Conservation (phyloP, 2,329 filamentous ascomycete genomes). For the Laburnicola sp. region DNA sequence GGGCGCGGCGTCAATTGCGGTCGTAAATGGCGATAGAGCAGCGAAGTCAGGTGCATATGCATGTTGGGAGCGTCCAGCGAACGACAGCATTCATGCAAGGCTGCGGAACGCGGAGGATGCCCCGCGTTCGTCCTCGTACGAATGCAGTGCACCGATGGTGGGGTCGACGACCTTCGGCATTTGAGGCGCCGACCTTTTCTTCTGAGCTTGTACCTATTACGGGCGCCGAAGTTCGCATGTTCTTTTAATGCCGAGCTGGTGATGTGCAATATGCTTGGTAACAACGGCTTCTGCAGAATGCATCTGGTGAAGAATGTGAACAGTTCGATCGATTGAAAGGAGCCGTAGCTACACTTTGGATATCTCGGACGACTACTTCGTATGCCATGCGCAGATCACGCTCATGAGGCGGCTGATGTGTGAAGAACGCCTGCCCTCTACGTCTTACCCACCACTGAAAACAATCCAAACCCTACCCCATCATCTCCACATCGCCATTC, state of each 20-base stretch:
- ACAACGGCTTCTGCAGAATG: too few relatives aligned
- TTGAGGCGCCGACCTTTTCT: neutral
- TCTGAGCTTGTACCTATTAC: conserved; percentile 2
- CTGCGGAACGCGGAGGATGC: neutral
- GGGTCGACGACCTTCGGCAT: conserved; percentile 3
- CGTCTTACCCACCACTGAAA: too few relatives aligned
- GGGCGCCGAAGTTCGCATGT: neutral
- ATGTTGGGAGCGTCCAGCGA: neutral
- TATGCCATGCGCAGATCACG: too few relatives aligned
- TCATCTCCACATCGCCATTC: conserved; percentile 37
- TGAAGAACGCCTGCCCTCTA: too few relatives aligned
- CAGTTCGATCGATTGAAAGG: too few relatives aligned
- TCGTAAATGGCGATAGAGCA: neutral
- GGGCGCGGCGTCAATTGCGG: neutral
- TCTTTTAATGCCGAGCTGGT: conserved; percentile 1
- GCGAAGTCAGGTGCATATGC: neutral
- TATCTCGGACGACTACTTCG: too few relatives aligned
- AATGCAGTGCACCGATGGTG: neutral
- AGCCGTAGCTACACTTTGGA: too few relatives aligned
- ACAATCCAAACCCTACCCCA: conserved; percentile 6
- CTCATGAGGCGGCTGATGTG: too few relatives aligned
- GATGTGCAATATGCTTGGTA: neutral
- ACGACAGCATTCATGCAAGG: neutral
- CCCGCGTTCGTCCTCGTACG: conserved; percentile 1
- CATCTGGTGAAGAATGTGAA: too few relatives aligned